Base-by-base conservation (phyloP, 192 early-diverging fungal species). In the Backusella sp. region DNA sequence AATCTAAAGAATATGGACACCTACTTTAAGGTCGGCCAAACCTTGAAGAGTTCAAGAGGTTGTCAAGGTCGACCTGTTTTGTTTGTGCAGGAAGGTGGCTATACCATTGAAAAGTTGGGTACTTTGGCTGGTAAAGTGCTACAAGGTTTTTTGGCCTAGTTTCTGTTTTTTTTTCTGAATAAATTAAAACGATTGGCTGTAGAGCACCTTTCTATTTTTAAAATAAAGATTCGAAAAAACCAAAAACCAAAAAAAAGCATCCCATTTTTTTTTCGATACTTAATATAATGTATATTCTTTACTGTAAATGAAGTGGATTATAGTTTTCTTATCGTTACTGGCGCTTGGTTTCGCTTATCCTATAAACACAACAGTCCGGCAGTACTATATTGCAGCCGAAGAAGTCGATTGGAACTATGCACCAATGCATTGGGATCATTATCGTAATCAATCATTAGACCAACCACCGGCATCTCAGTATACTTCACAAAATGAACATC, bases 61-160 rank as follows among this genome's bases (percentile, higher is more conserved):
- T 70, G 80, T 32, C 81, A 74, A 32, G 78, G 77, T 8, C 37
- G 77, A 42, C 87, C 87, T 4, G 83, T 84, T 1, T 46, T 89
- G 35, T 89, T 89, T 82, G 82, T 89, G 6, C 85, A 86, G 66
- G 87, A 89, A 70, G 87, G 87, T 21, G 87, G 87, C 17, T 89
- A 89, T 72, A 82, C 80, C 49, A 74, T 89, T 15, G 86, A 83
- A 36, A 86, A 83, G 15, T 44, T 89, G 8, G 86, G 86, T 14
- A 36, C 77, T 21, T 84, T 85, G 70, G 84, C 85, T 14, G 80
- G 77, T 8, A 86, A 84, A 44, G 79, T 89, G 17, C 72, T 89
- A 2, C 49, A 76, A 34, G 88, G 88, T 26, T 87, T 72, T 52
- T 30, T 76, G 42, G 66, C 68, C 4, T 35, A 68, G n/a, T 30